Base-by-base conservation (phyloP, 2,329 filamentous ascomycete genomes). In the Moelleriella libera region DNA sequence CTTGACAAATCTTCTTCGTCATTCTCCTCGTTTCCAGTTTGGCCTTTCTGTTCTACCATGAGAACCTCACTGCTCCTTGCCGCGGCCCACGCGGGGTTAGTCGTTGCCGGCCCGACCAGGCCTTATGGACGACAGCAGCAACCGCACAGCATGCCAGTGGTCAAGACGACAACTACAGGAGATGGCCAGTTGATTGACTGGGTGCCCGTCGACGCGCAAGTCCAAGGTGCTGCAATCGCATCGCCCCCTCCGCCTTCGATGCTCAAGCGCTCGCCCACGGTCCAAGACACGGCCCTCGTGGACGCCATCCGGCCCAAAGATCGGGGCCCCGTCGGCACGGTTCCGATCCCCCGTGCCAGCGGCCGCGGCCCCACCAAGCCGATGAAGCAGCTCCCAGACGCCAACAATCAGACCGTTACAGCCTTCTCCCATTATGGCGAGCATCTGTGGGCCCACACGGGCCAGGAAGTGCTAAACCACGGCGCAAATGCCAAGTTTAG, bases 401-500 rank as follows among this genome's bases (percentile, higher is more conserved):
- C 10, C 40, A 12, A 12, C 40, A n/a, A 50, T n/a, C 14, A 41
- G n/a, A 11, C 45, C 5, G 9, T 39, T 21, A 31, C 34, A 3
- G 3, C 12, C 12, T n/a, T 43, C n/a, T 48, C 48, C 28, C 43
- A 51, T 14, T 47, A 47, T 6, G 53, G 53, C 12, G 30, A 44
- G 41, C 54, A 55, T 39, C 55, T 53, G 54, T 56, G 54, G 41
- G 50, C 54, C 39, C 52, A 45, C 41, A 50, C 49, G 2, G 41
- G 41, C 34, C 51, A 53, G 37, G 4, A 8, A 6, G 49, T 49
- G 7, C 21, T 45, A 30, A 51, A 52, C 41, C 51, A 46, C 10
- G 54, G 54, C 39, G 53, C 50, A 28, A 49, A 39, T 12, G 53
- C 50, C 9, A 47, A 39, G 2, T 51, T 51, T 40, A 54, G 49